These are phyloP conservation scores for Quillaja saponaria DNA, from an alignment of 306 rosid genomes.

Conservation along the genomic window DNA sequence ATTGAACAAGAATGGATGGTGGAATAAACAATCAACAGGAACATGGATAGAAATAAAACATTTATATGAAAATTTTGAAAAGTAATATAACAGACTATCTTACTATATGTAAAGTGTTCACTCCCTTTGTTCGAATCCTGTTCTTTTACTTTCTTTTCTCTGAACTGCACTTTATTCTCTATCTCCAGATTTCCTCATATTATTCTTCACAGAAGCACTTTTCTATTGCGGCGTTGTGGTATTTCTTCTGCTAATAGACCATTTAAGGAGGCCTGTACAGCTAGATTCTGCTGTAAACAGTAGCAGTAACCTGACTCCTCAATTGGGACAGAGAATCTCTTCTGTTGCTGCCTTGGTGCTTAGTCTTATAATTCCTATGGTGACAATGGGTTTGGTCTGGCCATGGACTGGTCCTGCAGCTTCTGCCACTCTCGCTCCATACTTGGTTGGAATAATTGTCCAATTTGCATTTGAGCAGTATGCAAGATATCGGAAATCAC, in stretches of 20 bases:
- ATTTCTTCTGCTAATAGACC: slow-evolving; percentile 71
- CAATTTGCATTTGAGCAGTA: slow-evolving; percentile 97
- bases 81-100: slow-evolving; percentile 1
- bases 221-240: slow-evolving; percentile 88
- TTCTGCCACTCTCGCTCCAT: slow-evolving; percentile 97
- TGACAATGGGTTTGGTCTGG: slow-evolving; percentile 99
- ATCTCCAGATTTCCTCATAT: slow-evolving; percentile 89
- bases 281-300: slow-evolving; percentile 36
- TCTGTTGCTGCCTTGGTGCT: slow-evolving; percentile 81
- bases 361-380: slow-evolving; percentile 94
- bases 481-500: slow-evolving; percentile 79
- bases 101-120: slow-evolving; percentile 13
- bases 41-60: slow-evolving; percentile 11
- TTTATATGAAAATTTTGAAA: neutral
- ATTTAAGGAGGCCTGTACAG: slow-evolving; percentile 55
- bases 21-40: neutral
- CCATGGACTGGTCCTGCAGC: slow-evolving; percentile 99
- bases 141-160: neutral
- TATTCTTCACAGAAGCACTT: slow-evolving; percentile 96
- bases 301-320: slow-evolving; percentile 43
- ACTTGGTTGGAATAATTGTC: slow-evolving; percentile 90
- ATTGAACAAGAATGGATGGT: slow-evolving; percentile 19
- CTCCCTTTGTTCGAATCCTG: slow-evolving; percentile 21
- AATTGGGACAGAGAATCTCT: slow-evolving; percentile 71
- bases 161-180: slow-evolving; percentile 16